phyloP scores from a whole-genome alignment of 495 filamentous ascomycete species.

The Hyphodiscus hymeniophilus region DNA sequence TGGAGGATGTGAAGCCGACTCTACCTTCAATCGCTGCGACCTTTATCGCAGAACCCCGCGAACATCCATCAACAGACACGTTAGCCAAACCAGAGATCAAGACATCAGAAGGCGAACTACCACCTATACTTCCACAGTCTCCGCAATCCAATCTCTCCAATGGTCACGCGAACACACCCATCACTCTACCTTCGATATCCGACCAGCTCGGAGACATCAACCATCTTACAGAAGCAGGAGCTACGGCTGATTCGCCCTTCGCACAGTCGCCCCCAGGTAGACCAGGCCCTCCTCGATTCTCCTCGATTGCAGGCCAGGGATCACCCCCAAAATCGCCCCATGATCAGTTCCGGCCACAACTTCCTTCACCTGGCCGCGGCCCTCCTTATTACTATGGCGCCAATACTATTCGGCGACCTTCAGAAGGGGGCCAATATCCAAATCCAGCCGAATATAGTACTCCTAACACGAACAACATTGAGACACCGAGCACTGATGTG shows the following conservation, averaged over 20 bases:
- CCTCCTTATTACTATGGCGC: neutral
- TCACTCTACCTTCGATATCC: conserved; percentile 35
- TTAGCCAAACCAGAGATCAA: conserved; percentile 10
- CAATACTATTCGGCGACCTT: neutral
- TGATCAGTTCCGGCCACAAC: conserved; percentile 9
- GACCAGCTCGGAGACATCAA: conserved; percentile 27
- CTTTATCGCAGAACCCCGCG: neutral
- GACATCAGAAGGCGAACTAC: conserved; percentile 28
- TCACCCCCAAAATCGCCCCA: conserved; percentile 36
- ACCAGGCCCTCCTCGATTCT: conserved; percentile 23
- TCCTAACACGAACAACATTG: conserved; percentile 17
- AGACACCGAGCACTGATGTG: conserved; percentile 24
- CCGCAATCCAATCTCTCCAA: conserved; percentile 33
- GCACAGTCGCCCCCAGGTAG: conserved; percentile 26
- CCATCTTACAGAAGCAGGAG: conserved; percentile 14
- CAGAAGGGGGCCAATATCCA: conserved; percentile 1
- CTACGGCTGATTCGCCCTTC: conserved; percentile 7
- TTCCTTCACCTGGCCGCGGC: conserved; percentile 10
- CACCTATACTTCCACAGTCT: conserved; percentile 41
- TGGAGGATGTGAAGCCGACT: conserved; percentile 19
- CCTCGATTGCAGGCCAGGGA: conserved; percentile 20
- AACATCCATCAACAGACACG: conserved; percentile 3
- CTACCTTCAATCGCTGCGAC: conserved; percentile 14
- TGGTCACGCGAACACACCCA: conserved; percentile 24
- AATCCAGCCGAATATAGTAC: conserved; percentile 19